Base-by-base conservation (phyloP, 331 rosid species). In the Arachis monticola region DNA sequence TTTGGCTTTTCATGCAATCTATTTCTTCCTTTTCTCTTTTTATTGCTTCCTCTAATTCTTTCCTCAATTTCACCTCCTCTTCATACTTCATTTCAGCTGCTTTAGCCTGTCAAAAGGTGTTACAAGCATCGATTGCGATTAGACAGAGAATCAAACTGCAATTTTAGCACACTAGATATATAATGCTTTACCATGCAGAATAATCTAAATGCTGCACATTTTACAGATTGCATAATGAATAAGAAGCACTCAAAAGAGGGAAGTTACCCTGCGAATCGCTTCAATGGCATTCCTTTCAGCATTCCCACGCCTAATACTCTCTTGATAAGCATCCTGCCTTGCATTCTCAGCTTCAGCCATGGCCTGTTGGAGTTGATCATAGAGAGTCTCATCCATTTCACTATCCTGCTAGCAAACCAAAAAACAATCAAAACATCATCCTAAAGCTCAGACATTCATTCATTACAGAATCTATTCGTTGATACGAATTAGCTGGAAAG, bases 311-410 rank as follows among this genome's bases (percentile, higher is more conserved):
- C 82, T 82, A 53, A 80, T 3, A 60, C 85, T 61, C 85, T 88
- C 97, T 17, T 80, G 53, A 84, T 76, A 85, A 50, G 86, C 93
- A 17, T 79, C 84, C 38, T 64, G 70, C 73, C 82, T 87, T n/a
- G 92, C 93, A 40, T 77, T 83, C 70, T 73, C 85, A 78, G 96
- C 91, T 85, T 90, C 96, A 60, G 80, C 53, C 87, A 90, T 84
- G 7, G 85, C 88, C 53, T 82, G 89, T 30, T 87, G 80, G 77
- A 88, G 86, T 78, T 80, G 92, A 74, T 82, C 81, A 70, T 86
- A 87, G 48, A 92, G 84, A 75, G 50, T 48, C 52, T 80, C 91
- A 64, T 83, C 82, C 77, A 72, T 76, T 67, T 82, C 85, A 71
- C 83, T 89, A 76, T 88, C 89, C 99, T 92, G 91, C 77, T 70